Evolutionary conservation across 1,139 yeast species (phyloP).

Genomic region (Taphrina confusa): DNA sequence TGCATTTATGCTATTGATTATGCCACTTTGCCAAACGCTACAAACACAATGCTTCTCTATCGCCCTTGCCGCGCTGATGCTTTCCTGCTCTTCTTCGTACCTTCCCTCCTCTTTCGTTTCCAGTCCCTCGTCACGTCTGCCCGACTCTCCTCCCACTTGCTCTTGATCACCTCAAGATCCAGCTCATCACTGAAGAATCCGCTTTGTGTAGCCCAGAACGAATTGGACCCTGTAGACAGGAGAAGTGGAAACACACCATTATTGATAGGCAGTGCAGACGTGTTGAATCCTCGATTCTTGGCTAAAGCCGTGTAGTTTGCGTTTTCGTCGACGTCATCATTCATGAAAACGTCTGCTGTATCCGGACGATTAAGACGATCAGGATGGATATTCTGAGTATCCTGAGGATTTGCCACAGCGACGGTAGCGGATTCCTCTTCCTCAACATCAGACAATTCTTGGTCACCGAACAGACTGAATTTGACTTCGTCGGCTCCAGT

Average conservation of each 20-base stretch:
- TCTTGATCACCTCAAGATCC: conserved; percentile 1
- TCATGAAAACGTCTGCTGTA: neutral
- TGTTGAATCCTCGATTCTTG: conserved; percentile 20
- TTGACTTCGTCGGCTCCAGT: conserved; percentile 57
- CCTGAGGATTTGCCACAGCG: neutral
- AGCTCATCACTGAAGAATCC: conserved; percentile 5
- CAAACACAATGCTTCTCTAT: neutral
- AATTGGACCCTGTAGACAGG: conserved; percentile 10
- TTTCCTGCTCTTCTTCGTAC: conserved; percentile 17
- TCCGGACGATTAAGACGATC: conserved; percentile 13
- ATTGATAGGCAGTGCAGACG: neutral
- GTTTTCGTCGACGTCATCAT: conserved; percentile 4
- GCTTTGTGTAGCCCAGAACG: neutral
- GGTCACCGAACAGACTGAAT: conserved; percentile 66
- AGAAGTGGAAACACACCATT: conserved; percentile 16
- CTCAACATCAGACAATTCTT: conserved; percentile 51
- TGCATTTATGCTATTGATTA: too few species aligned
- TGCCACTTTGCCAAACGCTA: neutral
- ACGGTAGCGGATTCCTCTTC: conserved; percentile 31
- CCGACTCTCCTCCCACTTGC: conserved; percentile 23
- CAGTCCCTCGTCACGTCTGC: conserved; percentile 31
- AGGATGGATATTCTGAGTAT: conserved; percentile 7
- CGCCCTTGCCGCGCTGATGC: conserved; percentile 5
- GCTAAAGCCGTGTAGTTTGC: conserved; percentile 22
- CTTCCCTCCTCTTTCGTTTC: conserved; percentile 31